Base-by-base conservation (phyloP, 371 early-diverging fungal species). In the Lichtheimia ramosa region DNA sequence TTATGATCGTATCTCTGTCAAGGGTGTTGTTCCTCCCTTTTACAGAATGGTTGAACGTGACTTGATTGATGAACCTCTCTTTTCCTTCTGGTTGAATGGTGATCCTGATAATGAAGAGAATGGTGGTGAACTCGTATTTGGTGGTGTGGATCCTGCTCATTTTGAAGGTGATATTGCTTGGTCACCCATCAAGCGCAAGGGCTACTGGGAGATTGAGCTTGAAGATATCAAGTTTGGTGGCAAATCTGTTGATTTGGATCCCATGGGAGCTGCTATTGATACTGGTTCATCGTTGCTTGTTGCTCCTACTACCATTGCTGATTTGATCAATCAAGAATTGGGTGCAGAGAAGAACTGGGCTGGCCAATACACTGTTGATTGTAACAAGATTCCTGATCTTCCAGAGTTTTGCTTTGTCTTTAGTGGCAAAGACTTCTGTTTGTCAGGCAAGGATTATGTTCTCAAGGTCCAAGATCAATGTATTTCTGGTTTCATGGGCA, bases 131-230 rank as follows among this genome's bases (percentile, higher is more conserved):
- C 82, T 97, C 63, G 81, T 90, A 4, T 88, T 96, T 64, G 96
- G 96, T 57, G 95, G 88, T 20, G 66, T 88, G 53, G 85, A 95
- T 73, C 24, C 80, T 51, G 77, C 79, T 53, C 89, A 84, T 63
- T 93, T 75, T 72, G 80, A 68, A 14, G 95, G 93, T 23, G 77
- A 87, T 14, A 75, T 94, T 59, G 73, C 73, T 49, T 95, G 87
- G 83, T 89, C 91, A 23, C 83, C 90, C 13, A 90, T 96, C 42
- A 81, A 81, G 43, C 88, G 93, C 64, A 91, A 92, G 82, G 95
- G 88, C 1, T 96, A 96, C 83, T 96, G 97, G 97, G 94, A 96
- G 73, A 92, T 96, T 28, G 88, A 87, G 28, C 74, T 96, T 25
- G 76, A 87, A 62, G 74, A 82, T 59, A 81, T 92, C 56, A 69